Evolutionary conservation across 1,139 yeast species (phyloP), one percentile per base, ranked within the genome.

Genomic region (Diutina sp.): DNA sequence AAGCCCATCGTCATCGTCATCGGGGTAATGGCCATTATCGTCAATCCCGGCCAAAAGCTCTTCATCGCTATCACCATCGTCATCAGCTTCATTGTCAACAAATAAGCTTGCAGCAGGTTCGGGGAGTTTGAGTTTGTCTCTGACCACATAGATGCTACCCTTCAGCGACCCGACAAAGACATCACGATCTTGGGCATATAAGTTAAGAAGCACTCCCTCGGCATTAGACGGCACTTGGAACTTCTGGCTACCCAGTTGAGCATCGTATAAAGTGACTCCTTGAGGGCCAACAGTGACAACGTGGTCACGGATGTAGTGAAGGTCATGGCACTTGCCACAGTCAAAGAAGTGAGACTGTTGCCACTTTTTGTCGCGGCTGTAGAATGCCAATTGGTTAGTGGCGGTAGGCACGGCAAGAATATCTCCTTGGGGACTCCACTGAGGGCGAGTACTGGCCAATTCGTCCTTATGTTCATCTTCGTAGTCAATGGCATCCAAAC

Each of bases 351-450:
- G 12, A 11, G 35, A n/a, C 4, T 14, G 25, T 9, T 32, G 16
- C 53, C 53, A 50, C 7, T 12, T 12, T n/a, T 32, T 14, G 18
- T 14, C 51, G 4, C 53, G 53, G 7, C 6, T 8, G 29, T 7
- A 50, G n/a, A 50, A n/a, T 8, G 53, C 53, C 41, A 50, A 44
- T n/a, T 30, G 12, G 16, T 50, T 50, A 16, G 71, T 62, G 41
- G 69, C 65, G 1, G 78, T 70, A 1, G 87, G 88, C 16, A 84
- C 64, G 1, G 91, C 87, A 58, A 90, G 73, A 21, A 70, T 68
- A 56, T 79, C 79, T 12, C 95, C 95, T 57, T 78, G 74, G 2
- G 63, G 55, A 2, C 72, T 61, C 80, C 80, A 76, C 55, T 63
- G 64, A 8, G 75, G 62, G 47, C 62, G 67, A 18, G 78, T 69